Percentiles rank a stretch among this genome's conserved stretches.
phyloP scores from a whole-genome alignment of 2,329 filamentous ascomycete species.

The Penicillium freii region DNA sequence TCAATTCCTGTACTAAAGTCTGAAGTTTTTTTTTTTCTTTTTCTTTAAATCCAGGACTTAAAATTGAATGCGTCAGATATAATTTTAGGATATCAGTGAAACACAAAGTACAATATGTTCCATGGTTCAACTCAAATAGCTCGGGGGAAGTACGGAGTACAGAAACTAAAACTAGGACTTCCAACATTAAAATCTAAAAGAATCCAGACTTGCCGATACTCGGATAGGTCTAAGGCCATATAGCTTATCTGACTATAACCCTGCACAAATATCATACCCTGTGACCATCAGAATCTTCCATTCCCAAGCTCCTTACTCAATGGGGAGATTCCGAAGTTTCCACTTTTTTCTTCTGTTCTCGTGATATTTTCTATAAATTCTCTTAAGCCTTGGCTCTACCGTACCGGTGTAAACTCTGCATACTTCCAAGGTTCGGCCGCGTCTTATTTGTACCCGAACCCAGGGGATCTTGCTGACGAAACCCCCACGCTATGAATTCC shows the following conservation, averaged over 20 bases:
- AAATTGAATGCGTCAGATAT: background rate
- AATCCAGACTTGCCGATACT: background rate
- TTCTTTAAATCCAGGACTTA: no score
- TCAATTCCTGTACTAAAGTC: background rate
- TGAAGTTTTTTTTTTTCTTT: background rate
- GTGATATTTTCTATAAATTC: background rate
- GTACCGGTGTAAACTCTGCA: background rate
- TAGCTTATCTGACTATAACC: conserved; percentile 4
- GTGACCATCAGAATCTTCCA: conserved; percentile 10
- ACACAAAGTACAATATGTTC: background rate
- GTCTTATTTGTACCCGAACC: background rate
- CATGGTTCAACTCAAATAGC: background rate
- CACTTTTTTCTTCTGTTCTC: background rate
- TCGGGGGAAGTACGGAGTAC: background rate
- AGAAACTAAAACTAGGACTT: background rate
- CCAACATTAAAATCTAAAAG: background rate
- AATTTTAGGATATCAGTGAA: background rate
- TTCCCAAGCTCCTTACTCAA: conserved; percentile 13
- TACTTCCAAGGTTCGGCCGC: background rate
- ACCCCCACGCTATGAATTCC: background rate
- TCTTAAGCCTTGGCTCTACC: background rate
- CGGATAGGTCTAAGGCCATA: background rate
- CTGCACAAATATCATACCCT: background rate
- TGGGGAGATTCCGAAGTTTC: conserved; percentile 8
- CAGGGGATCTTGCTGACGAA: background rate